Conservation (phyloP, 75 land plant genomes). For the Pinus albicaulis region DNA sequence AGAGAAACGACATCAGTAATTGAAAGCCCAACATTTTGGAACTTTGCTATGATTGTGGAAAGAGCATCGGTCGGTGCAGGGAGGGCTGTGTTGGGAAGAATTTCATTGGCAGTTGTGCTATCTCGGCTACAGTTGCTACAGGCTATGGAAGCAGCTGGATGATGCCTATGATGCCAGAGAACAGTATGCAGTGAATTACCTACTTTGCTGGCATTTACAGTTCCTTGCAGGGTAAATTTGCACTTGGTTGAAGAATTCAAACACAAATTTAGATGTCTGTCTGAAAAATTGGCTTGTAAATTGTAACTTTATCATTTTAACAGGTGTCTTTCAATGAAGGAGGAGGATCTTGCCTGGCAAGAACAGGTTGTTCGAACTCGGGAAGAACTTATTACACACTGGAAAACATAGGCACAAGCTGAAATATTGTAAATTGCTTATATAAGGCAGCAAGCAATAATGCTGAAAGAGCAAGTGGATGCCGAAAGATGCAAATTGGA, state of each 20-base stretch:
- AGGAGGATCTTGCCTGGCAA: conserved; percentile 7
- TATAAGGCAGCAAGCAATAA: neutral
- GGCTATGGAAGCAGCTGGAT: neutral
- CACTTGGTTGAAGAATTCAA: neutral
- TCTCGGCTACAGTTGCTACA: neutral
- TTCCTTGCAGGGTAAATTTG: neutral
- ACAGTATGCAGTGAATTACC: neutral
- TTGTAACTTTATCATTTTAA: neutral
- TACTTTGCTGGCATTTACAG: neutral
- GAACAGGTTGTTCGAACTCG: conserved; percentile 5
- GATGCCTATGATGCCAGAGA: conserved; percentile 2
- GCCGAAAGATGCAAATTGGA: conserved; percentile 1
- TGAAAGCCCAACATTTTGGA: no score
- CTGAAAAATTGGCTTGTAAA: neutral
- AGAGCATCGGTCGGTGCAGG: no score
- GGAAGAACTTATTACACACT: conserved; percentile 1
- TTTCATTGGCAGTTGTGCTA: no score
- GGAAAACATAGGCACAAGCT: neutral
- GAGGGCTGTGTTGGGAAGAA: no score
- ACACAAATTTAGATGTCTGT: neutral
- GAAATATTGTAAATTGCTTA: conserved; percentile 1
- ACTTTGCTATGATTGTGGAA: no score
- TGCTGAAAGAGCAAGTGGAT: no score
- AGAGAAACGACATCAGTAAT: no score
- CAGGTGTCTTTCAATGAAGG: neutral